Evolutionary conservation across 2,329 filamentous ascomycete genomes (phyloP).

Genomic region (Monosporascus sp.): DNA sequence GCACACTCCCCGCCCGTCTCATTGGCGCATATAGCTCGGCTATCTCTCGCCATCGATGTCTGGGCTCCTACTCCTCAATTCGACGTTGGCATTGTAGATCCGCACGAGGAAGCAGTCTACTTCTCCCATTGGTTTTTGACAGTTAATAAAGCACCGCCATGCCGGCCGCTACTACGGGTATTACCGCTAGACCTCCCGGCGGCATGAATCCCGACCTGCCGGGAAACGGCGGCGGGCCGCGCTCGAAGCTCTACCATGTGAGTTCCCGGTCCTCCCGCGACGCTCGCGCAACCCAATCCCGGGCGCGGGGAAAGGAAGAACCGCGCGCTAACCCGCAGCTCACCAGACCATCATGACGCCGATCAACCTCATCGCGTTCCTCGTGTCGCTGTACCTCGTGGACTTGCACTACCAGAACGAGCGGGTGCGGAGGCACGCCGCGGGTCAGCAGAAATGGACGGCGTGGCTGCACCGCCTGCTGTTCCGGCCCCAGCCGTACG

Average conservation of each 20-base stretch:
- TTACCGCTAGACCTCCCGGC: neutral
- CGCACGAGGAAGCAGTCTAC: neutral
- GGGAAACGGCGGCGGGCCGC: slow-evolving; percentile 4
- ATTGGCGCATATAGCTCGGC: neutral
- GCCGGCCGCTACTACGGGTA: neutral
- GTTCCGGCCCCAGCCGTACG: slow-evolving; percentile 35
- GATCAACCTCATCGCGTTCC: slow-evolving; percentile 57
- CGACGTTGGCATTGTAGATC: too few relatives aligned
- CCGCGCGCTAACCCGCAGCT: neutral
- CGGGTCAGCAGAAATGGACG: slow-evolving; percentile 27
- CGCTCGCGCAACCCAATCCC: too few relatives aligned
- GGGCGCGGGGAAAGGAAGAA: too few relatives aligned
- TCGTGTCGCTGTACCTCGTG: slow-evolving; percentile 59
- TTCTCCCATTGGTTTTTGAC: neutral
- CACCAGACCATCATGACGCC: slow-evolving; percentile 52
- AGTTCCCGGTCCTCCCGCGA: neutral
- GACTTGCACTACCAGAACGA: slow-evolving; percentile 51
- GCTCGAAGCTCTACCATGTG: slow-evolving; percentile 19
- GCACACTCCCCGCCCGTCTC: too few relatives aligned
- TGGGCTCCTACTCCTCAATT: too few relatives aligned
- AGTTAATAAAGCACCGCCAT: neutral
- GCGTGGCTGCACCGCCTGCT: slow-evolving; percentile 37
- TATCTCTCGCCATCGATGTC: neutral
- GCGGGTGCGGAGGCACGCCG: slow-evolving; percentile 36
- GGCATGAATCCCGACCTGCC: neutral